Base-by-base conservation (phyloP, 768 basidiomycete species). In the Mycena alexandri region DNA sequence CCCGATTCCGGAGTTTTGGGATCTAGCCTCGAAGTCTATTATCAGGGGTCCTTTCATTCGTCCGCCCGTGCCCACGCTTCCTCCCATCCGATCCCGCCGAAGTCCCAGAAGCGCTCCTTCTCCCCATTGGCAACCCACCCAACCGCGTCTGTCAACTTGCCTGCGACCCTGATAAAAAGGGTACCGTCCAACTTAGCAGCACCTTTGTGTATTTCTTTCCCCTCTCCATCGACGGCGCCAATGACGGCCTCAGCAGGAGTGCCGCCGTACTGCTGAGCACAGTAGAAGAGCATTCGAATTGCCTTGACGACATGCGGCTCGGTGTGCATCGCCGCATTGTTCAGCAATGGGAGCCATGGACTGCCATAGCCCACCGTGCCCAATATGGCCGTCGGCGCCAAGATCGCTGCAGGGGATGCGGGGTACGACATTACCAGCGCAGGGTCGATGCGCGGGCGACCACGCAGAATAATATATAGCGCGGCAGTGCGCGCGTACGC, bases 71-170 rank as follows among this genome's bases (percentile, higher is more conserved):
- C 38, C 89, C 88, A 90, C 13, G 87, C 86, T 11, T 82, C 87
- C 63, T 89, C 86, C 87, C 88, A 89, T 0, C 87, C 88, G 19
- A 63, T 13, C 44, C 89, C 87, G 73, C 85, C 87, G 33, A 82
- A 65, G 75, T 89, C 88, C 89, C 89, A 90, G 38, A 71, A 62
- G 2, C 72, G 46, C 19, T 85, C 83, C 46, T 76, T 65, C 74
- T 89, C 83, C 5, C 88, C 88, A 76, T 84, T 77, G 10, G 79
- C 73, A 1, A 85, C 83, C 89, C 88, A 90, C 0, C 89, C 87
- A 69, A 89, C 75, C 14, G 78, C 83, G 52, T 88, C 79, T 83
- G 87, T 82, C 76, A 88, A 68, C 24, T 87, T 80, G 1, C 88
- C 88, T 6, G 88, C 89, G 19, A 87, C 83, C 47, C 88, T 77